A percentile compares a stretch with the other conserved stretches of the same genome.
Conservation (phyloP, 2,329 filamentous ascomycete genomes). For the Emergomyces orientalis region DNA sequence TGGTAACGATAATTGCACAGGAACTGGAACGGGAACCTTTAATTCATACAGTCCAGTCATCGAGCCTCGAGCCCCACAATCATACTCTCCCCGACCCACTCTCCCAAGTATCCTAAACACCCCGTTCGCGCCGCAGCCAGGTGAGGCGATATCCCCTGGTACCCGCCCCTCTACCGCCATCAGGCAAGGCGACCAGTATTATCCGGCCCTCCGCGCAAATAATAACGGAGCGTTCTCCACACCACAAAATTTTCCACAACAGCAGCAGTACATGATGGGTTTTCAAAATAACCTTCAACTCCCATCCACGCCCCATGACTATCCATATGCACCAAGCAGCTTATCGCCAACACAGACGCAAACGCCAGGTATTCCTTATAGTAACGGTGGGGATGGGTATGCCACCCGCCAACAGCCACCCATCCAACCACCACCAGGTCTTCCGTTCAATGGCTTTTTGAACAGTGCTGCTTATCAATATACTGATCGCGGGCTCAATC, state of each 20-base stretch:
- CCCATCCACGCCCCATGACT: slow-evolving; percentile 3
- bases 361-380: neutral
- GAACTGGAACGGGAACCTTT: neutral
- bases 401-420: neutral
- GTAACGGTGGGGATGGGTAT: neutral
- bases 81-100: slow-evolving; percentile 16
- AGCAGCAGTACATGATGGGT: slow-evolving; percentile 17
- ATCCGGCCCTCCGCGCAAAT: neutral
- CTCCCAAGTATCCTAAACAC: slow-evolving; percentile 33
- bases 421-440: slow-evolving; percentile 5
- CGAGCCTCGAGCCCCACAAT: slow-evolving; percentile 3
- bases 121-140: slow-evolving; percentile 34
- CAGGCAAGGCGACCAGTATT: slow-evolving; percentile 6
- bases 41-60: slow-evolving; percentile 8
- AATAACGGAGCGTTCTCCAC: neutral
- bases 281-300: slow-evolving; percentile 22
- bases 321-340: slow-evolving; percentile 5
- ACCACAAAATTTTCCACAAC: slow-evolving; percentile 10
- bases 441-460: neutral
- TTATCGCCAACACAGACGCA: slow-evolving; percentile 9
- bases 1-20: neutral
- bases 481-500: neutral
- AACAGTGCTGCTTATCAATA: neutral
- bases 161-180: slow-evolving; percentile 23
- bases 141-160: slow-evolving; percentile 28